phyloP scores from a whole-genome alignment of 805 yeast genomes.

The Wickerhamiella parazyma region DNA sequence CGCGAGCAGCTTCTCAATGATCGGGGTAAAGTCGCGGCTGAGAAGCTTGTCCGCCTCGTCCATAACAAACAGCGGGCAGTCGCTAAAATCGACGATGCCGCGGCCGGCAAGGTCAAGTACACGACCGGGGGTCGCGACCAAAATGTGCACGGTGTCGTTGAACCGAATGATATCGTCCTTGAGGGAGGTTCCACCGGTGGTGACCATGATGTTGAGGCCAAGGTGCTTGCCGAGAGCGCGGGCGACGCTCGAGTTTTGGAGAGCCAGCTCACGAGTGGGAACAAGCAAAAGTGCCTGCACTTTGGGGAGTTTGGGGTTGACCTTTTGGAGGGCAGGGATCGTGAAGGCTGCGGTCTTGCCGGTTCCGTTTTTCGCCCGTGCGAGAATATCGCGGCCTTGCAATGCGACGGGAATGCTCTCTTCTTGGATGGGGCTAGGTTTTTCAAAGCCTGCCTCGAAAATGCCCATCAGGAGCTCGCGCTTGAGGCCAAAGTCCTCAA shows the following conservation, averaged over 20 bases:
- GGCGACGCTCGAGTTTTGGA: slow-evolving; percentile 95
- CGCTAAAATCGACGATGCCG: slow-evolving; percentile 71
- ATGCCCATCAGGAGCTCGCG: slow-evolving; percentile 96
- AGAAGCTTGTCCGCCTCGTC: slow-evolving; percentile 98
- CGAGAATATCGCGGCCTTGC: slow-evolving; percentile 89
- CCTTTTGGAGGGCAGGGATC: slow-evolving; percentile 80
- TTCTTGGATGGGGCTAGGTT: slow-evolving; percentile 96
- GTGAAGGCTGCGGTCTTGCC: slow-evolving; percentile 97
- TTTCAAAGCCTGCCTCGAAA: slow-evolving; percentile 96
- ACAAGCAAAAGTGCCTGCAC: slow-evolving; percentile 88
- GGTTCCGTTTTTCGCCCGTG: slow-evolving; percentile 97
- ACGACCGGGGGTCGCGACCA: slow-evolving; percentile 98
- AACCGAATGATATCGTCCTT: slow-evolving; percentile 90
- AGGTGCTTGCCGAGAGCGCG: slow-evolving; percentile 90
- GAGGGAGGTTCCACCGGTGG: slow-evolving; percentile 94
- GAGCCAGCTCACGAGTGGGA: slow-evolving; percentile 95
- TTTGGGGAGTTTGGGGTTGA: slow-evolving; percentile 69
- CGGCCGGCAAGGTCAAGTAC: slow-evolving; percentile 87
- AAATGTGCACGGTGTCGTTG: slow-evolving; percentile 81
- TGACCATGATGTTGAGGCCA: slow-evolving; percentile 87
- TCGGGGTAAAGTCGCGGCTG: slow-evolving; percentile 73
- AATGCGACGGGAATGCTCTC: slow-evolving; percentile 93
- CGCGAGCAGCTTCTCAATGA: slow-evolving; percentile 72
- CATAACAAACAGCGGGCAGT: slow-evolving; percentile 83
- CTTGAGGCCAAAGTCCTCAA: slow-evolving; percentile 83